Conservation (phyloP, 2,329 filamentous ascomycete species). For the Helminthosporium solani region DNA sequence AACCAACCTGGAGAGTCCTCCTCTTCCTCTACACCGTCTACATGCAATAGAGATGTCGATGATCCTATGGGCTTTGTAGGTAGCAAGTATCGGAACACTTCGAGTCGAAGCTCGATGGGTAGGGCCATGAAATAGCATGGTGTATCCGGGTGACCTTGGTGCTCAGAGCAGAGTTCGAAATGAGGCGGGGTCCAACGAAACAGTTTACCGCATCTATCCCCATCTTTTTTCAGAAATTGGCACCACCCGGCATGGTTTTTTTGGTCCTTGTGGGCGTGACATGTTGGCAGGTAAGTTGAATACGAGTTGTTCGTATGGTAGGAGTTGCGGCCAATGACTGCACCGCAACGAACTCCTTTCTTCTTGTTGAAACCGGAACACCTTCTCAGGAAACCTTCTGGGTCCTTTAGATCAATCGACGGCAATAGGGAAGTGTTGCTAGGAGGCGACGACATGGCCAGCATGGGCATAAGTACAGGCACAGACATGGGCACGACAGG, state of each 20-base stretch:
- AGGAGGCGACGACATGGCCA: neutral
- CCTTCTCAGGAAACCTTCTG: slow-evolving; percentile 27
- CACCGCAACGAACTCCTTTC: slow-evolving; percentile 22
- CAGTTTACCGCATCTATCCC: slow-evolving; percentile 26
- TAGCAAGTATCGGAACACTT: slow-evolving; percentile 35
- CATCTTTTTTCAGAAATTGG: slow-evolving; percentile 17
- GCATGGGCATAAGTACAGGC: no score
- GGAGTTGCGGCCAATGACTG: slow-evolving; percentile 22
- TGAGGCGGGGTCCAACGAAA: slow-evolving; percentile 33
- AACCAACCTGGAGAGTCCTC: neutral
- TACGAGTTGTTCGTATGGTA: slow-evolving; percentile 14
- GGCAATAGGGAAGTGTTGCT: slow-evolving; percentile 8
- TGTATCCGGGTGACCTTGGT: slow-evolving; percentile 25
- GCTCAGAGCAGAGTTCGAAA: slow-evolving; percentile 31
- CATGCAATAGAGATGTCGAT: slow-evolving; percentile 17
- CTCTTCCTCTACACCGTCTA: slow-evolving; percentile 6
- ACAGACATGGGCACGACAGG: slow-evolving; percentile 7
- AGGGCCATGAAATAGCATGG: slow-evolving; percentile 36
- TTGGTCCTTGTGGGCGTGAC: slow-evolving; percentile 31
- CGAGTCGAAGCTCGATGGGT: slow-evolving; percentile 33
- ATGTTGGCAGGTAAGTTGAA: slow-evolving; percentile 29
- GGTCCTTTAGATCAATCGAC: slow-evolving; percentile 24
- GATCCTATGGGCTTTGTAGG: slow-evolving; percentile 28
- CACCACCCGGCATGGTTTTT: slow-evolving; percentile 29
- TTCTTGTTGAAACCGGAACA: slow-evolving; percentile 33